Percentiles rank a stretch among this genome's conserved stretches.
phyloP scores from a whole-genome alignment of 2,329 filamentous ascomycete genomes.

The Beauveria asiatica region DNA sequence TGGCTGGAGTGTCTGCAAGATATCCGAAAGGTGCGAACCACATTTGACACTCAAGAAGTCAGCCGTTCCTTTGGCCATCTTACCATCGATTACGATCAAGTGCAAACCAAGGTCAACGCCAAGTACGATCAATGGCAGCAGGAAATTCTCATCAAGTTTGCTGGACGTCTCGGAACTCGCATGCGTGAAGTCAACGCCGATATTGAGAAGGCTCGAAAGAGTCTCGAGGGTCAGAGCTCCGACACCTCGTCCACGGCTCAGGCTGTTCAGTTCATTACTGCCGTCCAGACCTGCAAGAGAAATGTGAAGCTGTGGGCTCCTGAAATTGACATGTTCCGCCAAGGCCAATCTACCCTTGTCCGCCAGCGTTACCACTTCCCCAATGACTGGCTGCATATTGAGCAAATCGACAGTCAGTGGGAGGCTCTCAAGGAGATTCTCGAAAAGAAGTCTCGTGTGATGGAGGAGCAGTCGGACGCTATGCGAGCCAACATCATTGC shows the following conservation, averaged over 20 bases:
- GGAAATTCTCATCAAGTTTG: conserved; percentile 91
- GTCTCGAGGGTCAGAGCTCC: conserved; percentile 84
- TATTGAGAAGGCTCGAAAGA: conserved; percentile 79
- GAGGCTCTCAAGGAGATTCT: conserved; percentile 86
- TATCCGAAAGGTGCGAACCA: conserved; percentile 88
- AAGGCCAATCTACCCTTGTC: conserved; percentile 85
- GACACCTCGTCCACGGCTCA: conserved; percentile 94
- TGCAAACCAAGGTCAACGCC: conserved; percentile 95
- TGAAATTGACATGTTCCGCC: conserved; percentile 90
- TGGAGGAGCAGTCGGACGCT: conserved; percentile 92
- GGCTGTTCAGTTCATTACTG: conserved; percentile 96
- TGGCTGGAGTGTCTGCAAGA: conserved; percentile 97
- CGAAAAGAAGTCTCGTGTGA: conserved; percentile 85
- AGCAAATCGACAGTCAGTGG: conserved; percentile 96
- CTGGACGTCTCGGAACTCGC: conserved; percentile 73
- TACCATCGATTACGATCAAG: conserved; percentile 95
- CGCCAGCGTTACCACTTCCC: conserved; percentile 92
- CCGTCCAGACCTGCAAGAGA: conserved; percentile 90
- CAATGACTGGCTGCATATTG: conserved; percentile 87
- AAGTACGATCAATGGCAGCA: conserved; percentile 99
- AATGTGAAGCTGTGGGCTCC: conserved; percentile 92
- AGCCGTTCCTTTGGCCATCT: conserved; percentile 89
- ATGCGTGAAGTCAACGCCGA: conserved; percentile 91
- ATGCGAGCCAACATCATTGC: conserved; percentile 89
- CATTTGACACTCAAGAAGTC: conserved; percentile 95